Evolutionary conservation across 257 asterid genomes (phyloP), one percentile per base, ranked within the genome.

Genomic region (Handroanthus guayacan): DNA sequence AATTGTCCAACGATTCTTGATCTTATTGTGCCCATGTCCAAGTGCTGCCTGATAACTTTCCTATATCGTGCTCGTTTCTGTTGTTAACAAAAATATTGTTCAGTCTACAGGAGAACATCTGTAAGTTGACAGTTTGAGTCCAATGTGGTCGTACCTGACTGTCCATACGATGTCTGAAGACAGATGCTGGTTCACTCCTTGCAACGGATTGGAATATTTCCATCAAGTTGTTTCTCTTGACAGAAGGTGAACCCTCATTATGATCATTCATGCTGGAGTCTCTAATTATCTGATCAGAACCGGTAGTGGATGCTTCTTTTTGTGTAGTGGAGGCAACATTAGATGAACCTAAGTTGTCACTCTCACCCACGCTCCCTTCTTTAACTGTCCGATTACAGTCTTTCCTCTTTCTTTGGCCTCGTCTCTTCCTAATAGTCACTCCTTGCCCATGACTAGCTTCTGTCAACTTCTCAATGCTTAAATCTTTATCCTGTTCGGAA

Each of bases 11-110:
- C 44, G 67, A 92, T 78, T 87, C 85, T 92, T 66, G 98, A 83
- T 80, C 87, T 87, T 83, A 91, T 90, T 11, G 86, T 84, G 64
- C 91, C 89, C 3, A 92, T 84, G 72, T 95, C 99, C 84, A 88
- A 25, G 71, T 92, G 99, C 67, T 84, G 88, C 87, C 68, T 83
- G 85, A 92, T 86, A 3, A 89, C 80, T 75, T 85, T 89, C 81
- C 92, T 85, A 84, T 95, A 95, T 74, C 99, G 86, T 11, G 98
- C 96, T 62, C 99, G 88, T 85, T 91, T 90, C 97, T 92, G 89
- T 61, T 47, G 57, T 73, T 39, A 73, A 14, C 71, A 80, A 5
- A 37, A 31, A 17, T 55, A 55, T 31, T 14, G 38, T 41, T 71
- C 17, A 58, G 36, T 38, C 41, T 48, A 74, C 47, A n/a, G 16